Evolutionary conservation across 1,284 basidiomycete species (phyloP).

Genomic region (Termitomyces sp.): DNA sequence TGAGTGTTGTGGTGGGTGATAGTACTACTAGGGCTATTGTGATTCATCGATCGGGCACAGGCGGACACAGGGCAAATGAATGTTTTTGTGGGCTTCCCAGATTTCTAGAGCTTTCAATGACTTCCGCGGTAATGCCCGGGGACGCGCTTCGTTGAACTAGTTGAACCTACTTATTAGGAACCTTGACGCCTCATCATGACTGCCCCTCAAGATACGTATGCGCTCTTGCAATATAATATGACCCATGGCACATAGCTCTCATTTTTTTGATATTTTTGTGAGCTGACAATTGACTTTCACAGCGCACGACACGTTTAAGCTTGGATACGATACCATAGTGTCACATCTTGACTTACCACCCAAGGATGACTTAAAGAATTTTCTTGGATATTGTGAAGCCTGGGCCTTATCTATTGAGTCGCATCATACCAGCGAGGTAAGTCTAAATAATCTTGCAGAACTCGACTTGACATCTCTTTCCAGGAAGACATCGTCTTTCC

Average conservation of each 20-base stretch:
- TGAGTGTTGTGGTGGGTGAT: too few relatives aligned
- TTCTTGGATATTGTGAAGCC: constrained; percentile 34
- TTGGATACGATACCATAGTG: constrained; percentile 29
- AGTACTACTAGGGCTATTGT: too few relatives aligned
- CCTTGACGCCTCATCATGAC: constrained; percentile 3
- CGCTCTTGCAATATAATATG: constrained; percentile 19
- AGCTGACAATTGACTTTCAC: not conserved
- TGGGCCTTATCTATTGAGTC: constrained; percentile 27
- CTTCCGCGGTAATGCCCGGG: too few relatives aligned
- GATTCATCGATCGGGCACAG: too few relatives aligned
- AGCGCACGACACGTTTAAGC: constrained; percentile 31
- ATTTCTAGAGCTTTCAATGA: too few relatives aligned
- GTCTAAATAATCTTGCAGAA: not conserved
- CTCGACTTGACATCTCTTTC: not conserved
- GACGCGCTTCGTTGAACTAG: too few relatives aligned
- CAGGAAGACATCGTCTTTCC: constrained; percentile 32
- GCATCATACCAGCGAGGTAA: constrained; percentile 31
- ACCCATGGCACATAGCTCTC: constrained; percentile 7
- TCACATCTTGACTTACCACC: constrained; percentile 31
- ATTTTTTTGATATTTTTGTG: not conserved
- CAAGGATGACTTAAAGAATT: constrained; percentile 31
- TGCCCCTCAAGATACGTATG: constrained; percentile 14
- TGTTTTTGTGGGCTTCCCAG: too few relatives aligned
- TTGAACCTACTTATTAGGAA: too few relatives aligned
- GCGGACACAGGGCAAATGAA: too few relatives aligned